Evolutionary conservation across 495 filamentous ascomycete species (phyloP).

Genomic region (Acidiella bohemica): DNA sequence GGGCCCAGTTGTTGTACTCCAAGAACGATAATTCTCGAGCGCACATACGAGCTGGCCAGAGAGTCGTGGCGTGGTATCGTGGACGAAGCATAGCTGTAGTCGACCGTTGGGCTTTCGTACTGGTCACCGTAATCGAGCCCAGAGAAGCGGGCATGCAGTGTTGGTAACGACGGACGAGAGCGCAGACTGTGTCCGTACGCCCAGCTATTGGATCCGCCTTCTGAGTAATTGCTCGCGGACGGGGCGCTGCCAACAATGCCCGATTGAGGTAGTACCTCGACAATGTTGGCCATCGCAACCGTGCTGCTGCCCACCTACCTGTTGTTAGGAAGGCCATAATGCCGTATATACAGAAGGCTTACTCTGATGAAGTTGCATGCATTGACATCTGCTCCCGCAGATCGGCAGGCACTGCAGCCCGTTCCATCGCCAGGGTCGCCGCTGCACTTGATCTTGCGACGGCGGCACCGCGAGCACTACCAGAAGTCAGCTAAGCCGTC

Average conservation of each 20-base stretch:
- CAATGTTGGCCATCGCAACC: not conserved
- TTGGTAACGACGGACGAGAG: slow-evolving; percentile 10
- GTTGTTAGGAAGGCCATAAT: not conserved
- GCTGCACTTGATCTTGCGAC: slow-evolving; percentile 92
- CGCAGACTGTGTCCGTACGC: slow-evolving; percentile 4
- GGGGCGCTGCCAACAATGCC: not conserved
- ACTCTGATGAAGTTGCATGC: slow-evolving; percentile 72
- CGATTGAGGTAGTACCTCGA: not conserved
- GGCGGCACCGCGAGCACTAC: slow-evolving; percentile 81
- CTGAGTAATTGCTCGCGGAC: too few relatives aligned
- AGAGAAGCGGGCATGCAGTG: slow-evolving; percentile 9
- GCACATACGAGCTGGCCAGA: slow-evolving; percentile 9
- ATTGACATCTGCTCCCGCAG: slow-evolving; percentile 43
- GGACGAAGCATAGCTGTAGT: slow-evolving; percentile 12
- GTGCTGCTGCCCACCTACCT: slow-evolving; percentile 16
- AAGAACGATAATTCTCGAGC: slow-evolving; percentile 13
- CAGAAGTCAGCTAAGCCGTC: slow-evolving; percentile 6
- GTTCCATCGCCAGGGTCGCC: slow-evolving; percentile 64
- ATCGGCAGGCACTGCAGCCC: slow-evolving; percentile 74
- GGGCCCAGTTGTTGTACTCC: slow-evolving; percentile 10
- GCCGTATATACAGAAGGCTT: slow-evolving; percentile 21
- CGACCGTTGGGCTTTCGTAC: slow-evolving; percentile 15
- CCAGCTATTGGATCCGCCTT: too few relatives aligned
- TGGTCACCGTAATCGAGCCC: slow-evolving; percentile 6
- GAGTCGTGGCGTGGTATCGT: slow-evolving; percentile 12